Base-by-base conservation (phyloP, 352 stramenopile genomes). In the Globisporangium spiculum region DNA sequence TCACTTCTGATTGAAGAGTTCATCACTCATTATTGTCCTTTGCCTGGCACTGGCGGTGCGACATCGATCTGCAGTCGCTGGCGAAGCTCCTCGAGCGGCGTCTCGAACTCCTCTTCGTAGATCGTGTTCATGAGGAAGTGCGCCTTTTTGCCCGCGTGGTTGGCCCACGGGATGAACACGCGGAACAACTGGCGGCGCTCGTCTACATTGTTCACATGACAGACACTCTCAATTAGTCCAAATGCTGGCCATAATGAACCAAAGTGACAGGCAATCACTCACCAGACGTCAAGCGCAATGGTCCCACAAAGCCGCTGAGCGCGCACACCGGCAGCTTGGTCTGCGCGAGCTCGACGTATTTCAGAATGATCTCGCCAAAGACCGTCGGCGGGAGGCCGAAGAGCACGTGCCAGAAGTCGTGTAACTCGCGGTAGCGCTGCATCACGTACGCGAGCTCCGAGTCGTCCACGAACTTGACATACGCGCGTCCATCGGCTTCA, bases 341-440 rank as follows among this genome's bases (percentile, higher is more conserved):
- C 75, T 99, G 97, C 58, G 97, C 90, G 63, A 99, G 83, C 79
- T 99, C 97, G 38, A 99, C 89, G 81, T 96, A 99, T 76, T 99
- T 99, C 53, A 99, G 86, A 27, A 86, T 91, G 68, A 99, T 87
- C 79, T 99, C 97, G 56, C 96, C 97, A 66, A 98, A 77, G 1
- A 99, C 93, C 6, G 93, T 98, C 14, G 97, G 94, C 24, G 97
- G 97, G 30, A 99, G 74, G 5, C 79, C 91, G 46, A 92, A 98
- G 12, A 99, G 80, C 60, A 92, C 95, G 84, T 99, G 97, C 89
- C 90, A 98, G 74, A 98, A 98, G 79, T 99, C 97, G 73, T 99
- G 97, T 34, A 79, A 72, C 78, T 98, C 93, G 58, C 96, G 83
- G 78, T 97, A 97, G 58, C 96, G 84, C 65, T 96, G 87, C 92